Base-by-base conservation (phyloP, 1,284 basidiomycete genomes). In the Paramarasmius palmivorus region DNA sequence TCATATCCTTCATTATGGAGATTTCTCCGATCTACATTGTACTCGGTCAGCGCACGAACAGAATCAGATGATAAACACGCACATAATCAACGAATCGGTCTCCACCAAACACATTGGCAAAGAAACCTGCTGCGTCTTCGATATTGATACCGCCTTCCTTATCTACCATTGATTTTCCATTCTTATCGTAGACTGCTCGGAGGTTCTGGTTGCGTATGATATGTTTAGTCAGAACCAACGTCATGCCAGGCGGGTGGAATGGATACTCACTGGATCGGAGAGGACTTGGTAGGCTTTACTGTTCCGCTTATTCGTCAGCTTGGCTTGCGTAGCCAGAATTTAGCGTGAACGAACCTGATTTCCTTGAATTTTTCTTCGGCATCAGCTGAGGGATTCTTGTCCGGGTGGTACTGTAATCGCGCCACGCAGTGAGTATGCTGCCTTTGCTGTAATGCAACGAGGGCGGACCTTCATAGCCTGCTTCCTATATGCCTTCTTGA, bases 401-500 rank as follows among this genome's bases (percentile, higher is more conserved):
- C 94, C 9, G 94, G 93, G 68, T 95, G 93, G 67, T 88, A 95
- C 91, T 94, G 29, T 35, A 39, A n/a, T n/a, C n/a, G 25, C 38
- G 7, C 23, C 22, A 20, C n/a, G 36, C 12, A 6, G 19, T 17
- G 20, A 22, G n/a, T n/a, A n/a, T n/a, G 37, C 15, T 26, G 25
- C n/a, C 37, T 35, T 6, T 9, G n/a, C 44, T n/a, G 10, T 9
- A 50, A 34, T 20, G 34, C 19, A 29, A 56, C 14, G 35, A 19
- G 35, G 41, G 56, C 59, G 63, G 55, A 93, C 93, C 80, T 92
- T 92, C 81, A 98, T 95, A 20, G 96, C 95, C 59, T 91, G 88
- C 71, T 92, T 97, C 59, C 96, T 81, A 73, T 98, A 98, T 1
- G 93, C 94, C 75, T 95, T 98, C 79, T 98, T 99, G 62, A 98